A percentile compares a stretch with the other conserved stretches of the same genome.
Evolutionary conservation across 78 protist species (phyloP).

Genomic region (Pigoraptor vietnamica): DNA sequence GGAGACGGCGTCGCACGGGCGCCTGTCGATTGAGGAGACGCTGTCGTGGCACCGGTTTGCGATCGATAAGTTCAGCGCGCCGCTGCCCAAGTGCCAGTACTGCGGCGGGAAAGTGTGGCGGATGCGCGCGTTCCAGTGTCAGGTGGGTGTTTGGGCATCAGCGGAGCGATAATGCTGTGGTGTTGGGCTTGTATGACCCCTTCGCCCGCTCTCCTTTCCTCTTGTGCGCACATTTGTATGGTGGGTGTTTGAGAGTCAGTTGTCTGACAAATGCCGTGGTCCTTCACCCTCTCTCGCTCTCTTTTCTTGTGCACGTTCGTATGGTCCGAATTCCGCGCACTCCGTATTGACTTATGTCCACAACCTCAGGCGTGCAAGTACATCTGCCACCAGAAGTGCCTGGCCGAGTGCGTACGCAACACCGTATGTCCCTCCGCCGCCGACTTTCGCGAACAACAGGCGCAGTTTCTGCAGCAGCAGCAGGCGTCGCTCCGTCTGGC

Average conservation of each 20-base stretch:
- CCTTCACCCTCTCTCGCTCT: no score
- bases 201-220: no score
- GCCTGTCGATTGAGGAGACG: neutral
- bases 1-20: neutral
- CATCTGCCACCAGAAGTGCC: neutral
- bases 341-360: no score
- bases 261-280: no score
- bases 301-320: no score
- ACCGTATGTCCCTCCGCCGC: neutral
- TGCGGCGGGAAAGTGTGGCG: neutral
- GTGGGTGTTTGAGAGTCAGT: no score
- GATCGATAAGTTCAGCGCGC: neutral
- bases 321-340: no score
- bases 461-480: neutral
- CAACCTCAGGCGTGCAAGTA: neutral
- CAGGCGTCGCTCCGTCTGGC: neutral
- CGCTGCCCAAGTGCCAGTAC: neutral
- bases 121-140: neutral
- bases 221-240: no score
- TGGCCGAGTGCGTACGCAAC: neutral
- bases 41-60: neutral
- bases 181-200: no score
- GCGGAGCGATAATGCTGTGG: no score
- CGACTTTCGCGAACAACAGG: neutral
- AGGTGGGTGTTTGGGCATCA: no score